Percentiles rank a stretch among this genome's conserved stretches.
phyloP scores from a whole-genome alignment of 768 basidiomycete species.

The Suillus occidentalis region DNA sequence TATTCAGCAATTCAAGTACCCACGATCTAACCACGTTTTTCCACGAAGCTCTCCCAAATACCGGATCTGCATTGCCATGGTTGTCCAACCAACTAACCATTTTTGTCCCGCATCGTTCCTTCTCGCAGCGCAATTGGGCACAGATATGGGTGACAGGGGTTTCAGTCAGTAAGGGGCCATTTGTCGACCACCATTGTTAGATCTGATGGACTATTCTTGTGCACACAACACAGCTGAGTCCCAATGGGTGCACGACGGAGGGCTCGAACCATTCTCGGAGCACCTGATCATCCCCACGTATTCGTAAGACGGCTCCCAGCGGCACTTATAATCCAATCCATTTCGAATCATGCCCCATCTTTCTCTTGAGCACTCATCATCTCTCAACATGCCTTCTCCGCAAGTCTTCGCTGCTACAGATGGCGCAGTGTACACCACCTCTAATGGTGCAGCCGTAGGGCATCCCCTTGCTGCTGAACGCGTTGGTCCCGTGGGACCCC shows the following conservation, averaged over 20 bases:
- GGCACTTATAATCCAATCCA: constrained; percentile 25
- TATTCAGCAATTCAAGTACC: constrained; percentile 3
- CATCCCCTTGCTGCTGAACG: constrained; percentile 82
- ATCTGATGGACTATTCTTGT: constrained; percentile 7
- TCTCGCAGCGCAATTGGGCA: neutral
- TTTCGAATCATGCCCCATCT: constrained; percentile 12
- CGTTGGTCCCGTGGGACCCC: constrained; percentile 73
- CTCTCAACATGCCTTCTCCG: constrained; percentile 59
- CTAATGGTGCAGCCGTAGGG: constrained; percentile 74
- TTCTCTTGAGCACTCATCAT: constrained; percentile 6
- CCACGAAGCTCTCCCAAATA: constrained; percentile 9
- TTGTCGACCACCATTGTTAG: neutral
- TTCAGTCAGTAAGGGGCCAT: neutral
- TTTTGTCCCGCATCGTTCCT: neutral
- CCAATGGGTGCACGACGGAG: neutral
- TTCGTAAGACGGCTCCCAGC: constrained; percentile 22
- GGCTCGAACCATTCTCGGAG: constrained; percentile 1
- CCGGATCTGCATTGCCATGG: constrained; percentile 6
- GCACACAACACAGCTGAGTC: neutral
- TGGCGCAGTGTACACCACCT: constrained; percentile 77
- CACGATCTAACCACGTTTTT: constrained; percentile 11
- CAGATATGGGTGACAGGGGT: constrained; percentile 4
- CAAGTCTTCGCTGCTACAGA: constrained; percentile 56
- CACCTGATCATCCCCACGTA: constrained; percentile 12
- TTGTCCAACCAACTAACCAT: constrained; percentile 2